Conservation (phyloP, 192 early-diverging fungal genomes). For the Coemansia sp. region DNA sequence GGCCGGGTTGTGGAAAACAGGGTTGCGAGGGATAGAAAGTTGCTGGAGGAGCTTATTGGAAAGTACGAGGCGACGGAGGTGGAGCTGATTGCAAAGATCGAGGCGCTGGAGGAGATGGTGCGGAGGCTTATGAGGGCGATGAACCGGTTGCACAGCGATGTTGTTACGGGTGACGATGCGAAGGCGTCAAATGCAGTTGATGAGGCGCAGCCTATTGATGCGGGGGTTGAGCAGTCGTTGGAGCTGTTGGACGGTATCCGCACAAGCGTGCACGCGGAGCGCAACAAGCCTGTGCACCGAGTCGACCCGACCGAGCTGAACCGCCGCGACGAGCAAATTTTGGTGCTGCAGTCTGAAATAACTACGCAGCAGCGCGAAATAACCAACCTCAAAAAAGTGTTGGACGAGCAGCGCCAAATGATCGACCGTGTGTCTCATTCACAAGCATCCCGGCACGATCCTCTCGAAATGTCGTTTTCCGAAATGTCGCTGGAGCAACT, state of each 20-base stretch:
- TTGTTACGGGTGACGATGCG: conserved; percentile 8
- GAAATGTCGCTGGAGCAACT: conserved; percentile 51
- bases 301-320: conserved; percentile 35
- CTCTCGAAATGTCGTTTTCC: conserved; percentile 46
- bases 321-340: conserved; percentile 56
- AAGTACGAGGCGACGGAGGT: conserved; percentile 31
- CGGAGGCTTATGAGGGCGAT: conserved; percentile 15
- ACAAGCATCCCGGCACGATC: conserved; percentile 12
- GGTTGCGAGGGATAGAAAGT: conserved; percentile 11
- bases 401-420: conserved; percentile 38
- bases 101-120: conserved; percentile 27
- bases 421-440: conserved; percentile 28
- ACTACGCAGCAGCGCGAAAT: conserved; percentile 22
- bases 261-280: conserved; percentile 4
- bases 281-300: conserved; percentile 14
- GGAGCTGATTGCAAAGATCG: conserved; percentile 13
- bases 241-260: conserved; percentile 37
- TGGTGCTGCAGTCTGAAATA: conserved; percentile 37
- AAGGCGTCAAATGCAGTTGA: not conserved
- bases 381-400: conserved; percentile 27
- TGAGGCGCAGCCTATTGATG: conserved; percentile 2
- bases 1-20: conserved; percentile 22
- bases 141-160: conserved; percentile 12
- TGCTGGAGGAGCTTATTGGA: conserved; percentile 35
- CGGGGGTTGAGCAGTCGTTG: conserved; percentile 28